phyloP scores from a whole-genome alignment of 2,329 filamentous ascomycete genomes.

The Colletotrichum kahawae region DNA sequence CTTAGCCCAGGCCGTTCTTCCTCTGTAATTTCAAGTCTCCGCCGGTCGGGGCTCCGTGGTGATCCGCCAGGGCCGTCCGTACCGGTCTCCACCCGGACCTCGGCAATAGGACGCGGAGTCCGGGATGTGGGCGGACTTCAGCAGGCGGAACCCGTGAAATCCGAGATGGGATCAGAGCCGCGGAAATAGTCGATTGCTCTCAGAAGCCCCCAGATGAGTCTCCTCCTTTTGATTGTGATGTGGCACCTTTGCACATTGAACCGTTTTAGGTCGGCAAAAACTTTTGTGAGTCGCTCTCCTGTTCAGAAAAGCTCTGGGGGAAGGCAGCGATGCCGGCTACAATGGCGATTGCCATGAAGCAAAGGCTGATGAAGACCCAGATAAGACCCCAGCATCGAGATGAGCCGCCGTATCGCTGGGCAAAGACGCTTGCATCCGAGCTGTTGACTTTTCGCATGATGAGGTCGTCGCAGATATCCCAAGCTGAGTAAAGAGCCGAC shows the following conservation, averaged over 20 bases:
- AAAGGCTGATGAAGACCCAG: constrained; percentile 75
- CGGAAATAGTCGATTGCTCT: background rate
- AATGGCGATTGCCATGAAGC: constrained; percentile 76
- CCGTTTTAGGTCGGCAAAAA: constrained; percentile 61
- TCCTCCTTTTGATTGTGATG: background rate
- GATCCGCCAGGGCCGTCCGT: background rate
- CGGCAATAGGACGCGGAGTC: background rate
- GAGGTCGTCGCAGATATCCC: constrained; percentile 86
- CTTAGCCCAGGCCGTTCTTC: background rate
- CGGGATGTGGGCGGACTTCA: background rate
- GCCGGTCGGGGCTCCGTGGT: background rate
- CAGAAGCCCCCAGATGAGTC: background rate
- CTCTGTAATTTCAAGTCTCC: background rate
- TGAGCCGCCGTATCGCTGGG: constrained; percentile 77
- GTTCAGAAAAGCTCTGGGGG: constrained; percentile 70
- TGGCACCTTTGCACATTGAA: background rate
- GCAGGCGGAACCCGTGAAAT: background rate
- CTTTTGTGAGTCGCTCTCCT: constrained; percentile 70
- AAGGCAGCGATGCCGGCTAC: constrained; percentile 80
- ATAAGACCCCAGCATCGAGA: constrained; percentile 83
- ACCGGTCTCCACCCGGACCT: background rate
- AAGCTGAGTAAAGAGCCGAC: constrained; percentile 80
- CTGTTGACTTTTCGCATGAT: constrained; percentile 82
- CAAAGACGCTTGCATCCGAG: constrained; percentile 81
- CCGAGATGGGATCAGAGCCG: background rate